Percentiles rank a stretch among this genome's conserved stretches.
Evolutionary conservation across 371 early-diverging fungal genomes (phyloP).

Genomic region (Actinomortierella wolfii): DNA sequence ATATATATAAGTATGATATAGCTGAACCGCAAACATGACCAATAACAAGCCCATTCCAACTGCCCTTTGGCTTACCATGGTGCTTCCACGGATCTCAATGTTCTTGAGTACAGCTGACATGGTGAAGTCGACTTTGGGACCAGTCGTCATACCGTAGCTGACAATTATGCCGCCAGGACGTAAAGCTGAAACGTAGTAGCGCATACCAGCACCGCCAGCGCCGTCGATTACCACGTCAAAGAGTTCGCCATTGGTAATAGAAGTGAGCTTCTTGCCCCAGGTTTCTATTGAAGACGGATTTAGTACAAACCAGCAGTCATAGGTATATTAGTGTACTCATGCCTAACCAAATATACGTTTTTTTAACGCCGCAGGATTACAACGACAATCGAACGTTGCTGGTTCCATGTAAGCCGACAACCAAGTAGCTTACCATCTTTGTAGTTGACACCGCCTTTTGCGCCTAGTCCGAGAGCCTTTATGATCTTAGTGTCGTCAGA

Average conservation of each 20-base stretch:
- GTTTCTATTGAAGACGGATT: slow-evolving; percentile 44
- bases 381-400: not conserved
- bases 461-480: slow-evolving; percentile 66
- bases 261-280: slow-evolving; percentile 55
- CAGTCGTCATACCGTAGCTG: slow-evolving; percentile 66
- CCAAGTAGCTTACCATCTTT: slow-evolving; percentile 53
- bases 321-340: not conserved
- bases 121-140: slow-evolving; percentile 49
- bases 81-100: slow-evolving; percentile 63
- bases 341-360: not conserved
- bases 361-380: not conserved
- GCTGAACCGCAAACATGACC: not conserved
- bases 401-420: not conserved
- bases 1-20: not conserved
- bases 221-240: slow-evolving; percentile 73
- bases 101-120: slow-evolving; percentile 61
- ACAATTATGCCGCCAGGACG: slow-evolving; percentile 63
- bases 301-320: not conserved
- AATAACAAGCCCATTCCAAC: not conserved
- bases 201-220: slow-evolving; percentile 63
- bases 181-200: slow-evolving; percentile 38
- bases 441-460: slow-evolving; percentile 73
- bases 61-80: slow-evolving; percentile 57
- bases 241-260: slow-evolving; percentile 45
- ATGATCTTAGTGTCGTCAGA: slow-evolving; percentile 66